Evolutionary conservation across 306 rosid genomes (phyloP).

Genomic region (Canavalia gladiata): DNA sequence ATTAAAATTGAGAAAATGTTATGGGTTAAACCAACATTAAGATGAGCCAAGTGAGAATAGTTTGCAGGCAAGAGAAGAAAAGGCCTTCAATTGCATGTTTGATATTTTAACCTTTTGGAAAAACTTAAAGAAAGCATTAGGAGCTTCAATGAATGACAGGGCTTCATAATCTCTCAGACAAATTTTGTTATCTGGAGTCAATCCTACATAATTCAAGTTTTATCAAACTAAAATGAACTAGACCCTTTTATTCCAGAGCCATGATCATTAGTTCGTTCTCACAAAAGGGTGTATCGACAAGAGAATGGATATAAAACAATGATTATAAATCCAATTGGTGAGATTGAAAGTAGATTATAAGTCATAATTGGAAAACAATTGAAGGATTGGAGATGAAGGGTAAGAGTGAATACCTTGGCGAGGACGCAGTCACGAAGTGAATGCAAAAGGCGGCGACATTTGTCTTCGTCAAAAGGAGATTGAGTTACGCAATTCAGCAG

Average conservation of each 20-base stretch:
- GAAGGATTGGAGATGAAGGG: not conserved
- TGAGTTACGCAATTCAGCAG: conserved; percentile 83
- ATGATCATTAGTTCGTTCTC: not conserved
- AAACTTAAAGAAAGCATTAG: no score
- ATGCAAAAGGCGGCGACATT: conserved; percentile 70
- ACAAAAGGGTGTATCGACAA: not conserved
- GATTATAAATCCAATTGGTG: not conserved
- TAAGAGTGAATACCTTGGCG: conserved; percentile 59
- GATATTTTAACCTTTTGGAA: not conserved
- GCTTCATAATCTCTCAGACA: conserved; percentile 7
- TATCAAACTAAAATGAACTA: not conserved
- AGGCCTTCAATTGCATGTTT: not conserved
- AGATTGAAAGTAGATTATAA: no score
- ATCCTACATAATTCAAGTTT: not conserved
- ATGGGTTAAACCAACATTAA: not conserved
- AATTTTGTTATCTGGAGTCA: not conserved
- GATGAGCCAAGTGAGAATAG: not conserved
- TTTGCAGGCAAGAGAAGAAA: not conserved
- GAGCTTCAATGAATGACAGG: not conserved
- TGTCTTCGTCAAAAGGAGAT: conserved; percentile 69
- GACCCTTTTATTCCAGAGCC: not conserved
- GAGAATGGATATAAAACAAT: not conserved
- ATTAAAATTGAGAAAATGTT: no score
- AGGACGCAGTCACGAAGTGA: conserved; percentile 80
- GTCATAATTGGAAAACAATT: not conserved